phyloP scores from a whole-genome alignment of 2,329 filamentous ascomycete genomes.

The Diaporthe sp. region DNA sequence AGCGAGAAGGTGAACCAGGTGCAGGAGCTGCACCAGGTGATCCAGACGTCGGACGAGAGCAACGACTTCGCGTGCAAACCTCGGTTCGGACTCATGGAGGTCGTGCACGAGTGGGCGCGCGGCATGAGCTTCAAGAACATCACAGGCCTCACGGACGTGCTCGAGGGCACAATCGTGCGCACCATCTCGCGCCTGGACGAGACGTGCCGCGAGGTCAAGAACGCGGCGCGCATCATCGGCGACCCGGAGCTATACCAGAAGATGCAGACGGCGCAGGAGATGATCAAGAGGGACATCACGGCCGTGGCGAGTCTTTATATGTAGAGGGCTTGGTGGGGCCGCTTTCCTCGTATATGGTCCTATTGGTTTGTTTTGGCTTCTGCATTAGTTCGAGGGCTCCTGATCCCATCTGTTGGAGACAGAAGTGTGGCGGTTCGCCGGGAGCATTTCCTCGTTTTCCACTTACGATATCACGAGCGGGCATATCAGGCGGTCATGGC shows the following conservation, averaged over 20 bases:
- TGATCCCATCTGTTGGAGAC: not conserved
- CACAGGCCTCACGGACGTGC: conserved; percentile 93
- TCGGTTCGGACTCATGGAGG: conserved; percentile 94
- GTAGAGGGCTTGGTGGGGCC: conserved; percentile 58
- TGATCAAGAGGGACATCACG: conserved; percentile 97
- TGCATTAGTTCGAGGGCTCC: not conserved
- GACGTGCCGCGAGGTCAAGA: conserved; percentile 97
- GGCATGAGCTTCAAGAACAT: conserved; percentile 99
- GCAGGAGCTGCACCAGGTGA: conserved; percentile 92
- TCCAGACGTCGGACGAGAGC: conserved; percentile 88
- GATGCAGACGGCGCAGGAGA: conserved; percentile 97
- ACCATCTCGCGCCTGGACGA: conserved; percentile 96
- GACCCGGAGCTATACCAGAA: conserved; percentile 94
- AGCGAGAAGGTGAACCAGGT: conserved; percentile 93
- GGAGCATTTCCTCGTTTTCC: not conserved
- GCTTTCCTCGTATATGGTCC: not conserved
- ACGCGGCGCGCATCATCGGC: conserved; percentile 93
- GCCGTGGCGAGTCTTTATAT: conserved; percentile 91
- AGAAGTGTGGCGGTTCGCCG: not conserved
- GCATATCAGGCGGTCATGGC: conserved; percentile 9
- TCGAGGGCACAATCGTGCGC: conserved; percentile 96
- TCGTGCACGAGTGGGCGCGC: conserved; percentile 98
- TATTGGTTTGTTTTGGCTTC: not conserved
- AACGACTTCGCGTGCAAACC: conserved; percentile 92
- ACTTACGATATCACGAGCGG: conserved; percentile 7